A percentile compares a stretch with the other conserved stretches of the same genome.
These are phyloP conservation scores for Metroxylon sagu DNA, from an alignment of 176 grass and related monocot genomes.

Conservation along the genomic window DNA sequence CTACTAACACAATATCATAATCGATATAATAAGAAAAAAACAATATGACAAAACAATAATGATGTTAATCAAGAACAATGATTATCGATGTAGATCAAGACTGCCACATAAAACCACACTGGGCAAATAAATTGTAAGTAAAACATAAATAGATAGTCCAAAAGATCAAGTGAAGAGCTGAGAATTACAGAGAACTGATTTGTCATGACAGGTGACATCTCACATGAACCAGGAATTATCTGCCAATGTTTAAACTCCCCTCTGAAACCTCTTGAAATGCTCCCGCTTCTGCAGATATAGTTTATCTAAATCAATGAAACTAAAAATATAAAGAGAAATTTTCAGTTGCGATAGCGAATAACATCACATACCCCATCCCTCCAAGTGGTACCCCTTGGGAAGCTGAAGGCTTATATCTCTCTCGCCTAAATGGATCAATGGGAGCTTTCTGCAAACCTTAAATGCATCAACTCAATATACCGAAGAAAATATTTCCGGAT, in stretches of 20 bases:
- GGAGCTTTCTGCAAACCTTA: constrained; percentile 67
- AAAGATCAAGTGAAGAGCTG: background rate
- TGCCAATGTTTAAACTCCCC: constrained; percentile 97
- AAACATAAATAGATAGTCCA: too few relatives aligned
- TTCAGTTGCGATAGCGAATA: background rate
- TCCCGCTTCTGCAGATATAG: constrained; percentile 60
- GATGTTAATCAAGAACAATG: too few relatives aligned
- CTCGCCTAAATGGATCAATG: constrained; percentile 92
- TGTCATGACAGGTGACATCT: constrained; percentile 84
- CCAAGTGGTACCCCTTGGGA: constrained; percentile 93
- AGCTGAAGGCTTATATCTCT: constrained; percentile 63
- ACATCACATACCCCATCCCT: constrained; percentile 79
- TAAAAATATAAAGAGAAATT: constrained; percentile 19
- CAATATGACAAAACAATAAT: too few relatives aligned
- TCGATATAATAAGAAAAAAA: too few relatives aligned
- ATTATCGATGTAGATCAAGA: too few relatives aligned
- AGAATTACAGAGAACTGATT: constrained; percentile 94
- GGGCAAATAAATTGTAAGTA: too few relatives aligned
- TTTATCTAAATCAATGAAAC: background rate
- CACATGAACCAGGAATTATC: constrained; percentile 81
- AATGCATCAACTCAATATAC: too few relatives aligned
- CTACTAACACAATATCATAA: too few relatives aligned
- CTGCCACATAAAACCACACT: too few relatives aligned
- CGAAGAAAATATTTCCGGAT: too few relatives aligned
- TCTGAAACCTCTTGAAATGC: constrained; percentile 97